A percentile compares a stretch with the other conserved stretches of the same genome.
Evolutionary conservation across 306 rosid genomes (phyloP).

Genomic region (Cicer bijugum): DNA sequence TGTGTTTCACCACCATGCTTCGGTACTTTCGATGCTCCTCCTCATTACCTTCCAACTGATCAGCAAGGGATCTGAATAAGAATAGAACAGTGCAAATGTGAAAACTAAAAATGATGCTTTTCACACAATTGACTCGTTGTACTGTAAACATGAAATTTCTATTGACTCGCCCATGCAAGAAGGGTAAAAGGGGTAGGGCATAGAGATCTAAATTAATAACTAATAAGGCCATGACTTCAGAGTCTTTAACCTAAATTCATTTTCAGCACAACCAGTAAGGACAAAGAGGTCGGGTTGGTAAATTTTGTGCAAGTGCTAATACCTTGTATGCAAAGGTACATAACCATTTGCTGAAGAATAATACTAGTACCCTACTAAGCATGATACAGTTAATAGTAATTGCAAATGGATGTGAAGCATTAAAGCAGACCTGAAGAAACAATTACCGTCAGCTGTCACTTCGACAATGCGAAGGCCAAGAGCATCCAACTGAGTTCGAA

Average conservation of each 20-base stretch:
- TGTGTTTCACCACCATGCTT: slow-evolving; percentile 71
- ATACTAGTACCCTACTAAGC: slow-evolving; percentile 11
- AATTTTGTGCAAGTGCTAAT: slow-evolving; percentile 16
- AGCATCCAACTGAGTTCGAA: slow-evolving; percentile 70
- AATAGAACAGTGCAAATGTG: slow-evolving; percentile 20
- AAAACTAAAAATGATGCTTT: slow-evolving; percentile 13
- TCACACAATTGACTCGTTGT: neutral
- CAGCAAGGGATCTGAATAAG: slow-evolving; percentile 71
- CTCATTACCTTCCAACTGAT: slow-evolving; percentile 82
- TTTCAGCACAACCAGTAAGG: slow-evolving; percentile 27
- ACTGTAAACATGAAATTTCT: slow-evolving; percentile 23
- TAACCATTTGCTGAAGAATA: slow-evolving; percentile 25
- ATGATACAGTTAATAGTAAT: slow-evolving; percentile 28
- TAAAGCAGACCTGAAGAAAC: slow-evolving; percentile 80
- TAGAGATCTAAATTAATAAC: slow-evolving; percentile 31
- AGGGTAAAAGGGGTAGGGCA: neutral
- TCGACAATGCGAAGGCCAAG: slow-evolving; percentile 67
- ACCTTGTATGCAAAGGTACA: slow-evolving; percentile 22
- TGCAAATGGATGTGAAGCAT: slow-evolving; percentile 38
- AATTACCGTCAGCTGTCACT: slow-evolving; percentile 90
- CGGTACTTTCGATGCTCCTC: slow-evolving; percentile 75
- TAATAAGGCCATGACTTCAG: slow-evolving; percentile 20
- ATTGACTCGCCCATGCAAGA: neutral
- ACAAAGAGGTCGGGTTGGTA: neutral
- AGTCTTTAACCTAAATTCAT: slow-evolving; percentile 29